These are phyloP conservation scores for Fagus sylvatica DNA, from an alignment of 306 rosid species.

Conservation along the genomic window DNA sequence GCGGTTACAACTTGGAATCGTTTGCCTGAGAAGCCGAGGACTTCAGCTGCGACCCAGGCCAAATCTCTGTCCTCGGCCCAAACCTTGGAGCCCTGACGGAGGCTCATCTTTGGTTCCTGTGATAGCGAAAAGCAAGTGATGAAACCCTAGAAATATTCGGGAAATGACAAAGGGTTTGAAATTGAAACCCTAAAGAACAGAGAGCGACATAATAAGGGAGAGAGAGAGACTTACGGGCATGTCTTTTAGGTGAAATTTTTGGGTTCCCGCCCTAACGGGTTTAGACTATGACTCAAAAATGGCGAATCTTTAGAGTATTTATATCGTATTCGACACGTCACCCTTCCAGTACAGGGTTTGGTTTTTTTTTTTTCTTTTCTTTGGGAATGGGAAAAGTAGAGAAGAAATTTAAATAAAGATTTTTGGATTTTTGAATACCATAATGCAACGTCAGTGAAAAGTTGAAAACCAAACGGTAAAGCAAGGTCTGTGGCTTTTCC, in stretches of 20 bases:
- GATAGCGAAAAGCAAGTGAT: neutral
- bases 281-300: conserved; percentile 41
- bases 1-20: conserved; percentile 43
- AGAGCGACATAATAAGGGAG: conserved; percentile 10
- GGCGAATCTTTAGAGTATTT: conserved; percentile 33
- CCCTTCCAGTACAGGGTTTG: neutral
- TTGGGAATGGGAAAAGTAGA: too few relatives aligned
- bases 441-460: too few relatives aligned
- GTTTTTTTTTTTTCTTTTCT: neutral
- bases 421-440: too few relatives aligned
- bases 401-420: too few relatives aligned
- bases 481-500: too few relatives aligned
- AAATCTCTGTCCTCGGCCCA: conserved; percentile 71
- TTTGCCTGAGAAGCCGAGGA: conserved; percentile 45
- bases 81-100: conserved; percentile 81
- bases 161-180: conserved; percentile 1
- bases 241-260: conserved; percentile 39
- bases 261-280: conserved; percentile 83
- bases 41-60: conserved; percentile 85
- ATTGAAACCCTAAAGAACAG: conserved; percentile 44
- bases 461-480: too few relatives aligned
- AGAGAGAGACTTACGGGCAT: conserved; percentile 31
- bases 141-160: conserved; percentile 15
- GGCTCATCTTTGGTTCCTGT: conserved; percentile 51
- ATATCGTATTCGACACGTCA: conserved; percentile 54